These are phyloP conservation scores for Zymoseptoria brevis DNA, from an alignment of 2,329 filamentous ascomycete genomes.

Conservation along the genomic window DNA sequence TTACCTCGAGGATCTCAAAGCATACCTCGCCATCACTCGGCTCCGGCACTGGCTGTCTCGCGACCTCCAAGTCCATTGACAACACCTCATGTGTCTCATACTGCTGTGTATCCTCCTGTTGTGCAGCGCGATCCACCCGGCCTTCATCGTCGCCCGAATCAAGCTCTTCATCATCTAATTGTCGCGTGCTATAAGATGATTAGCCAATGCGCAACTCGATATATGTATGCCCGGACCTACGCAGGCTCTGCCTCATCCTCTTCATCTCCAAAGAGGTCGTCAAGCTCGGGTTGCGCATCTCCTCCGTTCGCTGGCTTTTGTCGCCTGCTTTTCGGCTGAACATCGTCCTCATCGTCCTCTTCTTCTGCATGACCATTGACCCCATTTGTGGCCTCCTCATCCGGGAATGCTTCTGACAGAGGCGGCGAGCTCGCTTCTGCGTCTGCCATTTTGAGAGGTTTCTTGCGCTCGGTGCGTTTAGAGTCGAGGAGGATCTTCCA, in stretches of 20 bases:
- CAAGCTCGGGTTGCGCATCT: slow-evolving; percentile 24
- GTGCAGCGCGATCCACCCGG: slow-evolving; percentile 53
- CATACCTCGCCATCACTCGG: slow-evolving; percentile 61
- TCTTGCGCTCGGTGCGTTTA: slow-evolving; percentile 10
- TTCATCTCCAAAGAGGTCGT: slow-evolving; percentile 41
- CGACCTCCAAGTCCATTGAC: slow-evolving; percentile 56
- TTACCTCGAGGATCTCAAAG: too few relatives aligned
- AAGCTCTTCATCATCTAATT: slow-evolving; percentile 54
- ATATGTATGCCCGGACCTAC: slow-evolving; percentile 15
- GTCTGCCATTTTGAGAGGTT: slow-evolving; percentile 19
- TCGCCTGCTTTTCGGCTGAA: slow-evolving; percentile 13
- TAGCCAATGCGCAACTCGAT: slow-evolving; percentile 1
- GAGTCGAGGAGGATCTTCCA: too few relatives aligned
- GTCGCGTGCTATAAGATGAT: slow-evolving; percentile 10
- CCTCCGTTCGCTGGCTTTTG: slow-evolving; percentile 12
- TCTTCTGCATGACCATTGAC: slow-evolving; percentile 12
- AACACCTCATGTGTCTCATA: slow-evolving; percentile 39
- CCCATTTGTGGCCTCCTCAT: slow-evolving; percentile 17
- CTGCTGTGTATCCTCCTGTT: slow-evolving; percentile 40
- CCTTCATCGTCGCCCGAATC: slow-evolving; percentile 56
- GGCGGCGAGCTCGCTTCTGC: slow-evolving; percentile 7
- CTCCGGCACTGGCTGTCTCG: slow-evolving; percentile 62
- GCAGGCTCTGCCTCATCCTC: slow-evolving; percentile 23
- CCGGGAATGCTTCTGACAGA: slow-evolving; percentile 4
- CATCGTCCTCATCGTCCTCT: slow-evolving; percentile 17